These are phyloP conservation scores for Diddensiella santjacobensis DNA, from an alignment of 805 yeast species.

Conservation along the genomic window DNA sequence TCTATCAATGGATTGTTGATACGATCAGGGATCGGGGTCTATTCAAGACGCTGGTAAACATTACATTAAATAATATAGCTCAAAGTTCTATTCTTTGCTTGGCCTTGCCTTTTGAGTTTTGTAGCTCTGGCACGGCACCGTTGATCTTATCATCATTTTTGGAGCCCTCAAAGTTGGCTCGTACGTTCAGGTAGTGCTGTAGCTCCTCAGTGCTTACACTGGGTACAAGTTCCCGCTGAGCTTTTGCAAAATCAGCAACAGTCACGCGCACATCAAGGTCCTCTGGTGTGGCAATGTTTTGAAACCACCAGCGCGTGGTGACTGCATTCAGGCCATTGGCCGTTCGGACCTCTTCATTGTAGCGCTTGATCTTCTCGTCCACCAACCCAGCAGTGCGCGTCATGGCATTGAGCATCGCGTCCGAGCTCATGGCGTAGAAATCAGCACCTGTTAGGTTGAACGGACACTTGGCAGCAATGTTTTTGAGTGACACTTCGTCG, in stretches of 20 bases:
- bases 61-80: too few species aligned
- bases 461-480: constrained; percentile 68
- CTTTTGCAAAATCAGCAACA: constrained; percentile 72
- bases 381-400: constrained; percentile 76
- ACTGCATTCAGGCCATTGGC: constrained; percentile 35
- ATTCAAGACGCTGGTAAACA: too few species aligned
- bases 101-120: not conserved
- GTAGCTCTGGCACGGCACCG: not conserved
- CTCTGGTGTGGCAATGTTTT: constrained; percentile 60
- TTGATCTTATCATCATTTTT: not conserved
- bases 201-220: constrained; percentile 87
- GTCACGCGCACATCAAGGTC: constrained; percentile 69
- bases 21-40: too few species aligned
- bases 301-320: constrained; percentile 87
- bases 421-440: constrained; percentile 92
- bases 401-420: constrained; percentile 96
- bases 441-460: constrained; percentile 97
- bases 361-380: constrained; percentile 56
- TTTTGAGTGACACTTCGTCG: constrained; percentile 52
- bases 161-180: constrained; percentile 75
- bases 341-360: constrained; percentile 42
- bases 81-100: too few species aligned
- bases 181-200: constrained; percentile 72
- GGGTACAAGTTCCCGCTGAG: constrained; percentile 68
- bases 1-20: too few species aligned